These are phyloP conservation scores for Exophiala sp. DNA, from an alignment of 2,329 filamentous ascomycete species.

Conservation along the genomic window DNA sequence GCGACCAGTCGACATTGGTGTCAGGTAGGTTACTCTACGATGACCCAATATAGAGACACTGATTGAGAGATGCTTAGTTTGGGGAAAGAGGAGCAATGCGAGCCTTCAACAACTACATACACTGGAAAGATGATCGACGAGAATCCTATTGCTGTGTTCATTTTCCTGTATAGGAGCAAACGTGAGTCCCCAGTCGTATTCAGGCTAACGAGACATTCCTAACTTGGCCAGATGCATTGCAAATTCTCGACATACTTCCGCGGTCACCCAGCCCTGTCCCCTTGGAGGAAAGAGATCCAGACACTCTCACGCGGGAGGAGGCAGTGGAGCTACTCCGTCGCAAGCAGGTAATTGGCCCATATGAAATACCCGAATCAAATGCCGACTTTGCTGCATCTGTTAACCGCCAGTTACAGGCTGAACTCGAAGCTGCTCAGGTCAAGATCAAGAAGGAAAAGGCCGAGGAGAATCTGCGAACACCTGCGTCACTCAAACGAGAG, in stretches of 20 bases:
- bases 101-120: neutral
- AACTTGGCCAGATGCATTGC: conserved; percentile 28
- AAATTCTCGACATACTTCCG: conserved; percentile 32
- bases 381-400: neutral
- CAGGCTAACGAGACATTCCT: neutral
- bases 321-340: conserved; percentile 27
- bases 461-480: neutral
- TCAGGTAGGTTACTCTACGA: neutral
- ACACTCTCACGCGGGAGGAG: conserved; percentile 27
- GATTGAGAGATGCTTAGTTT: neutral
- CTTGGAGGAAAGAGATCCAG: conserved; percentile 26
- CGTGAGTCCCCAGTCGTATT: conserved; percentile 8
- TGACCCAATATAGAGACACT: neutral
- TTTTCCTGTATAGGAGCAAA: conserved; percentile 29
- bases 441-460: conserved; percentile 7
- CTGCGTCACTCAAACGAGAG: conserved; percentile 6
- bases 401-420: neutral
- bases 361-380: neutral
- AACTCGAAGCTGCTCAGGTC: conserved; percentile 1
- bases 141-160: conserved; percentile 28
- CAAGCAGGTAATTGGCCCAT: conserved; percentile 25
- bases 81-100: neutral
- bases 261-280: conserved; percentile 28
- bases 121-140: conserved; percentile 4
- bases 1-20: neutral